Evolutionary conservation across 2,329 filamentous ascomycete genomes (phyloP).

Genomic region (Claviceps monticola): DNA sequence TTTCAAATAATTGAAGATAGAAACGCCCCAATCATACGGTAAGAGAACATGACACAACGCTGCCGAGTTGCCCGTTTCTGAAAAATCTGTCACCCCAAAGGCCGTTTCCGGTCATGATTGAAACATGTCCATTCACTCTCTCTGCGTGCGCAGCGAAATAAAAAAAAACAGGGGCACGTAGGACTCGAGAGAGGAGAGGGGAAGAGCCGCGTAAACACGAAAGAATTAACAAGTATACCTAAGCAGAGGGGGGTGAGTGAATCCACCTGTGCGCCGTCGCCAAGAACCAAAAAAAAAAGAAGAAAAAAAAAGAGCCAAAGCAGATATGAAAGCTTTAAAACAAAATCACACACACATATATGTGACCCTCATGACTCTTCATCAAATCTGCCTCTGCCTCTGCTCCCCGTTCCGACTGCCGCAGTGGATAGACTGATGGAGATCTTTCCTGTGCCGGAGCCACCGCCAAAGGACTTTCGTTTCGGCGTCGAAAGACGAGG

Average conservation of each 20-base stretch:
- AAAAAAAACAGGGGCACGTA: neutral
- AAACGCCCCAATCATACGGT: too few species aligned
- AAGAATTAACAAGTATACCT: neutral
- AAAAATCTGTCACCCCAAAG: neutral
- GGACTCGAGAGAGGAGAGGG: neutral
- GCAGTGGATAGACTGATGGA: constrained; percentile 41
- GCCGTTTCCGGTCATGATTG: neutral
- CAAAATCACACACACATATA: neutral
- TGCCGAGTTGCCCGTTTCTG: neutral
- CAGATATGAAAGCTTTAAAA: neutral
- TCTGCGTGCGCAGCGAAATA: too few species aligned
- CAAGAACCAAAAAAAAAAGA: neutral
- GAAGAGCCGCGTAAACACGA: neutral
- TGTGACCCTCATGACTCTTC: constrained; percentile 20
- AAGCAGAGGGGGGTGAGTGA: neutral
- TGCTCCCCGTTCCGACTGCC: constrained; percentile 26
- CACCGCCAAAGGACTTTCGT: constrained; percentile 28
- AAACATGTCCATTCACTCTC: neutral
- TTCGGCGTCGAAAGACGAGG: constrained; percentile 17
- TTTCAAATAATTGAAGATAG: too few species aligned
- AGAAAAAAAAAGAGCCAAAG: neutral
- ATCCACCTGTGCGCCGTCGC: constrained; percentile 8
- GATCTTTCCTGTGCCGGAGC: constrained; percentile 35
- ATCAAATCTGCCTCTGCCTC: constrained; percentile 22
- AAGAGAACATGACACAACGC: neutral